Evolutionary conservation across 1,284 basidiomycete species (phyloP).

Genomic region (Cystobasidium sp.): DNA sequence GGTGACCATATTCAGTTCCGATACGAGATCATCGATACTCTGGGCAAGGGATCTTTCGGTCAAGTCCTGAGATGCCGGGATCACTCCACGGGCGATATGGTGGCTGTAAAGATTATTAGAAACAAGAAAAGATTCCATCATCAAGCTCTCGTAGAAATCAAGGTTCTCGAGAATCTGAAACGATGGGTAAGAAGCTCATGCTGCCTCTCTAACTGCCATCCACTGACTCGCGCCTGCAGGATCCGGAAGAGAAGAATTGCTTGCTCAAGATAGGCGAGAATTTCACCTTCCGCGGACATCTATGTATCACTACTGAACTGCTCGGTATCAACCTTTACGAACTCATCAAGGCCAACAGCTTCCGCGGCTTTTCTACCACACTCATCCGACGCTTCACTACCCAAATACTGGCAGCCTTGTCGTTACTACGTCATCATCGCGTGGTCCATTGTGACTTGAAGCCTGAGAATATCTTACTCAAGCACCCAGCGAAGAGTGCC

Average conservation of each 20-base stretch:
- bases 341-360: constrained; percentile 98
- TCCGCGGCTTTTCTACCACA: constrained; percentile 92
- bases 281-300: constrained; percentile 96
- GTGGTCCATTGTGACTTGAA: constrained; percentile 99
- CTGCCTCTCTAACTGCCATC: constrained; percentile 35
- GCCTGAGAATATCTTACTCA: constrained; percentile 95
- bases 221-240: constrained; percentile 62
- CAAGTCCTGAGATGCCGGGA: constrained; percentile 96
- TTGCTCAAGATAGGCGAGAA: constrained; percentile 99
- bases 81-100: constrained; percentile 92
- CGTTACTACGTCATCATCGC: constrained; percentile 91
- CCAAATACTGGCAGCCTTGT: constrained; percentile 89
- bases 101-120: constrained; percentile 98
- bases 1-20: constrained; percentile 94
- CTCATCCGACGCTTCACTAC: constrained; percentile 94
- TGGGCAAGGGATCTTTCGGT: constrained; percentile 98
- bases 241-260: constrained; percentile 92
- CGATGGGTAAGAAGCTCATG: constrained; percentile 76
- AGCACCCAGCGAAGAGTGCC: constrained; percentile 91
- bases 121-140: constrained; percentile 99
- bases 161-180: constrained; percentile 91
- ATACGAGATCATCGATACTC: constrained; percentile 88
- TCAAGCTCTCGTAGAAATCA: constrained; percentile 97
- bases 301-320: constrained; percentile 98
- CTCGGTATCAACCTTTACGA: constrained; percentile 99